phyloP scores from a whole-genome alignment of 306 rosid genomes.

The Gastrolobium bilobum region DNA sequence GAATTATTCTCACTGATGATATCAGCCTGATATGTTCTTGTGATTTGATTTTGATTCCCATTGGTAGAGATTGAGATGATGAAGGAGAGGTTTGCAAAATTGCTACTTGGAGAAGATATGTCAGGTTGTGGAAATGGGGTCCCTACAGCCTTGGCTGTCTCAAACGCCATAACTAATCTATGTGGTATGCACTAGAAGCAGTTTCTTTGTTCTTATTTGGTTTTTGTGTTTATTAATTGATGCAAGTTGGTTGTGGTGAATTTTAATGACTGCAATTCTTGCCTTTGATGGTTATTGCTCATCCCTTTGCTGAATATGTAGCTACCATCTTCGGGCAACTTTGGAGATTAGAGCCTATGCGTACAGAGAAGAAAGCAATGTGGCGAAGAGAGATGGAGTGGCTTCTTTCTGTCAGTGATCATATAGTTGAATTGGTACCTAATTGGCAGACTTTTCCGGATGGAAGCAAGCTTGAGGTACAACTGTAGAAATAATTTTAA shows the following conservation, averaged over 20 bases:
- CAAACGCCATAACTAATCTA: conserved; percentile 93
- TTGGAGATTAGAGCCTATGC: conserved; percentile 87
- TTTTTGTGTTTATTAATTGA: background rate
- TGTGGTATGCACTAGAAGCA: conserved; percentile 64
- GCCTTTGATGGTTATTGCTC: conserved; percentile 17
- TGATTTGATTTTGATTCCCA: conserved; percentile 53
- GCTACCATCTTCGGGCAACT: conserved; percentile 92
- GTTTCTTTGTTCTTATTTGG: background rate
- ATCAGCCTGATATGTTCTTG: background rate
- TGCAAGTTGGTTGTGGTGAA: conserved; percentile 16
- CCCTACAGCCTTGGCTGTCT: conserved; percentile 83
- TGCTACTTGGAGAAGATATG: conserved; percentile 98
- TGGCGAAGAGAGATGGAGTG: conserved; percentile 93
- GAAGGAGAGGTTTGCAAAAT: conserved; percentile 92
- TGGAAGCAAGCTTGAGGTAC: conserved; percentile 90
- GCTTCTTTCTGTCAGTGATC: conserved; percentile 87
- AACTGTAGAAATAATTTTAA: background rate
- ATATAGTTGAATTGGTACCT: conserved; percentile 84
- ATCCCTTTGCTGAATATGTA: conserved; percentile 42
- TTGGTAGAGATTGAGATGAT: conserved; percentile 80
- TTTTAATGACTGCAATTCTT: conserved; percentile 3
- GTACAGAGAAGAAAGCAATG: conserved; percentile 72
- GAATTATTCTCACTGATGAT: background rate
- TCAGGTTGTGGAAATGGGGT: conserved; percentile 98
- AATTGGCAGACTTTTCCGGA: conserved; percentile 87